phyloP scores from a whole-genome alignment of 179 eudicot genomes.

The Drosera spatulata region DNA sequence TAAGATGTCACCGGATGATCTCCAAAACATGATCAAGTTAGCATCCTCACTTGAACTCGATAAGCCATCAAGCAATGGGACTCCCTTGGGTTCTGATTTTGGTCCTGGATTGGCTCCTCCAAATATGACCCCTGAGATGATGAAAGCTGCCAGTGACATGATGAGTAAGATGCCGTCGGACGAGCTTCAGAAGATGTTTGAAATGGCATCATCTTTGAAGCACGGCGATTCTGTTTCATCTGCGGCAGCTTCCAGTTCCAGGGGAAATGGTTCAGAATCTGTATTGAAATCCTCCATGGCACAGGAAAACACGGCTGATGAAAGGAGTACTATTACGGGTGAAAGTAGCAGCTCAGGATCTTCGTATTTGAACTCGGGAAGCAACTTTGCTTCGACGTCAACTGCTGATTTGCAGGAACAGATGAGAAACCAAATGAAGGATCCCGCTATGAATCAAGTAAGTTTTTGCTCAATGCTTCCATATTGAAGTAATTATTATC shows the following conservation, averaged over 20 bases:
- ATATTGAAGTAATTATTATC: too few relatives aligned
- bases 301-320: slow-evolving; percentile 18
- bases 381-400: slow-evolving; percentile 41
- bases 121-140: slow-evolving; percentile 71
- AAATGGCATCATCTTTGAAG: slow-evolving; percentile 62
- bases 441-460: slow-evolving; percentile 96
- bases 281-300: slow-evolving; percentile 17
- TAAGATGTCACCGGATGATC: slow-evolving; percentile 90
- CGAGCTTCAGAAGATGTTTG: slow-evolving; percentile 76
- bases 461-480: slow-evolving; percentile 3
- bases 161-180: slow-evolving; percentile 89
- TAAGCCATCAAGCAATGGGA: slow-evolving; percentile 25
- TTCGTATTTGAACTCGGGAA: slow-evolving; percentile 28
- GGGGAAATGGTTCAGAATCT: slow-evolving; percentile 26
- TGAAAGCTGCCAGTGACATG: slow-evolving; percentile 82
- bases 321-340: slow-evolving; percentile 19
- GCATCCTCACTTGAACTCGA: slow-evolving; percentile 81
- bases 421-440: slow-evolving; percentile 91
- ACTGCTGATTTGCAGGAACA: slow-evolving; percentile 78
- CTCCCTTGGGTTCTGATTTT: slow-evolving; percentile 27
- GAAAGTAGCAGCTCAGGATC: slow-evolving; percentile 32
- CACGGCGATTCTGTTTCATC: slow-evolving; percentile 33
- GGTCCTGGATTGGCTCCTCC: slow-evolving; percentile 53
- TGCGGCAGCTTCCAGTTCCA: slow-evolving; percentile 29
- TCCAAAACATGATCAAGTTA: slow-evolving; percentile 76